Evolutionary conservation across 2,329 filamentous ascomycete species (phyloP).

Genomic region (Lasiodiplodia sp.): DNA sequence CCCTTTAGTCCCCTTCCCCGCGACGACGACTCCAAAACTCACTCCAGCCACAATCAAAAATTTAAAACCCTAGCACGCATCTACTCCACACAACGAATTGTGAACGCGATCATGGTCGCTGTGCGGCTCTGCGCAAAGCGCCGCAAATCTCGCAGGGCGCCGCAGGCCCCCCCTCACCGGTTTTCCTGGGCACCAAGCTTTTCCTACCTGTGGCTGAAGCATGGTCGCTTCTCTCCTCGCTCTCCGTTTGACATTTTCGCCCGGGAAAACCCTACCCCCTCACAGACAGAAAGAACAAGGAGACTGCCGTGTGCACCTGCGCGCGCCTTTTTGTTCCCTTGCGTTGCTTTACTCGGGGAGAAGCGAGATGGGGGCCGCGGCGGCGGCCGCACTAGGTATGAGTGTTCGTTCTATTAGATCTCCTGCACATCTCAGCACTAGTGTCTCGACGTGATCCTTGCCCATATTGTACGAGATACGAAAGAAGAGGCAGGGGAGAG

Average conservation of each 20-base stretch:
- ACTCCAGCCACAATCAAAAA: neutral
- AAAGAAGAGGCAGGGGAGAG: neutral
- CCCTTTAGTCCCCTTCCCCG: neutral
- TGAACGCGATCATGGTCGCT: neutral
- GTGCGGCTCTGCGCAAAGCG: neutral
- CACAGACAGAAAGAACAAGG: neutral
- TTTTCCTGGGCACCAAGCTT: neutral
- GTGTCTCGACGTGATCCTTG: neutral
- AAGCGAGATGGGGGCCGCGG: neutral
- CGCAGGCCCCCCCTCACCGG: neutral
- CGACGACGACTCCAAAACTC: neutral
- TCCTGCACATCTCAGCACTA: slow-evolving; percentile 3
- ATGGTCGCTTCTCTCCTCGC: neutral
- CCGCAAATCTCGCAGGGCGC: neutral
- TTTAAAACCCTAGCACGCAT: neutral
- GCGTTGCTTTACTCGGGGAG: neutral
- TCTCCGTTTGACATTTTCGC: neutral
- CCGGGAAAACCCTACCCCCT: neutral
- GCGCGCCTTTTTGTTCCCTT: neutral
- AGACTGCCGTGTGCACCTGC: neutral
- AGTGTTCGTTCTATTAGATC: neutral
- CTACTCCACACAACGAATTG: neutral
- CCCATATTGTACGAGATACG: neutral
- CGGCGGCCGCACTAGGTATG: neutral
- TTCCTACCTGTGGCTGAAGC: slow-evolving; percentile 1